Conservation (phyloP, 345 rosid genomes). For the Gossypium turneri region DNA sequence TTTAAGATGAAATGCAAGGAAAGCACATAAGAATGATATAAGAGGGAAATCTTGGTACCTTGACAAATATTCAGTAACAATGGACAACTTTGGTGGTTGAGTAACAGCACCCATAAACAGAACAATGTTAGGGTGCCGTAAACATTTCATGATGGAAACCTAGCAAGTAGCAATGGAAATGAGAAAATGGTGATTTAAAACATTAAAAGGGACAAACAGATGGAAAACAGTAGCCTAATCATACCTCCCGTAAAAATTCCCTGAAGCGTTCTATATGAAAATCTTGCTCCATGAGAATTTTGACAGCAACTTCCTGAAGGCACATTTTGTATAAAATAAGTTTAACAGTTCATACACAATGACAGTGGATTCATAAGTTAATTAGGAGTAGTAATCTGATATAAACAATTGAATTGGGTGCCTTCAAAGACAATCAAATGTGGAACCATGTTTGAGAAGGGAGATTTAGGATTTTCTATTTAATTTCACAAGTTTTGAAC, state of each 20-base stretch:
- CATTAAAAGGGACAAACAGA: background rate
- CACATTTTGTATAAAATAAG: conserved; percentile 14
- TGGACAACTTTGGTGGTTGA: conserved; percentile 48
- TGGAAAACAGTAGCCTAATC: conserved; percentile 9
- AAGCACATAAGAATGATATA: conserved; percentile 5
- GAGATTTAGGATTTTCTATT: background rate
- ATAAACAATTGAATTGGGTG: background rate
- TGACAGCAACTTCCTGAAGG: conserved; percentile 57
- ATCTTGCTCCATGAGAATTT: conserved; percentile 51
- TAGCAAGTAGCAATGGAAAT: conserved; percentile 21
- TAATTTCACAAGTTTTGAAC: background rate
- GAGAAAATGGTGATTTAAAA: background rate
- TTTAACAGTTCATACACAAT: background rate
- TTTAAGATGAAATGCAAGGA: background rate
- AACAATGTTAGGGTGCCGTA: conserved; percentile 54
- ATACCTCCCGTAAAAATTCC: conserved; percentile 51
- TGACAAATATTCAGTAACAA: conserved; percentile 55
- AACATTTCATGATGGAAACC: conserved; percentile 52
- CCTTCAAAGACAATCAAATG: background rate
- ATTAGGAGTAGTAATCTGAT: background rate
- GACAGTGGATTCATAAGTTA: background rate
- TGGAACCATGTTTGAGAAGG: background rate
- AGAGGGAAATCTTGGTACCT: conserved; percentile 25
- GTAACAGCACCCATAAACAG: conserved; percentile 55
- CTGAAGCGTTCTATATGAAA: conserved; percentile 35